Evolutionary conservation across 2,329 filamentous ascomycete species (phyloP).

Genomic region (Fusarium sp.): DNA sequence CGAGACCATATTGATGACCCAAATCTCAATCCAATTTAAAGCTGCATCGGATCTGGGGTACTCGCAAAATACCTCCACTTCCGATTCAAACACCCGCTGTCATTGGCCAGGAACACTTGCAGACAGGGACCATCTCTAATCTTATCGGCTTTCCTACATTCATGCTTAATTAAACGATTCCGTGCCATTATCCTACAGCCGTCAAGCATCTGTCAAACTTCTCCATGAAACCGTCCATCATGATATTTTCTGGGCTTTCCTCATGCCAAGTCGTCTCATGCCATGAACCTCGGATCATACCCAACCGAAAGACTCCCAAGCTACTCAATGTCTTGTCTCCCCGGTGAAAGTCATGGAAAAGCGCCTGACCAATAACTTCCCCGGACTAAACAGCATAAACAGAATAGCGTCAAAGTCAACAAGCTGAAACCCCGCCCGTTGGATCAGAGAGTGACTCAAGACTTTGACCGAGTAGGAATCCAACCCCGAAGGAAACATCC

Average conservation of each 20-base stretch:
- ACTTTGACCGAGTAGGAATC: not conserved
- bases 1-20: fast-evolving
- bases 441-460: not conserved
- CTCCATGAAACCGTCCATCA: not conserved
- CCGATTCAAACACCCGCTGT: fast-evolving
- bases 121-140: not conserved
- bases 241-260: not conserved
- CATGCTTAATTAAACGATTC: not conserved
- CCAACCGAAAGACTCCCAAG: not conserved
- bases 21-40: not conserved
- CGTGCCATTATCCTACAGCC: not conserved
- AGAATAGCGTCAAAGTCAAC: not conserved
- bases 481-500: not conserved
- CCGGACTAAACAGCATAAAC: not conserved
- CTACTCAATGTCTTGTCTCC: not conserved
- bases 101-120: not conserved
- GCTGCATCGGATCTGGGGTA: not conserved
- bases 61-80: not conserved
- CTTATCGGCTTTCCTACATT: not conserved
- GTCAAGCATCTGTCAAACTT: not conserved
- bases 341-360: not conserved
- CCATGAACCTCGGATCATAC: not conserved
- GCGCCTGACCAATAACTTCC: not conserved
- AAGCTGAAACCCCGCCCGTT: constrained; percentile 19
- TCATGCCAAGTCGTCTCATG: not conserved